phyloP scores from a whole-genome alignment of 768 basidiomycete genomes.

The Psilocybe tampanensis region DNA sequence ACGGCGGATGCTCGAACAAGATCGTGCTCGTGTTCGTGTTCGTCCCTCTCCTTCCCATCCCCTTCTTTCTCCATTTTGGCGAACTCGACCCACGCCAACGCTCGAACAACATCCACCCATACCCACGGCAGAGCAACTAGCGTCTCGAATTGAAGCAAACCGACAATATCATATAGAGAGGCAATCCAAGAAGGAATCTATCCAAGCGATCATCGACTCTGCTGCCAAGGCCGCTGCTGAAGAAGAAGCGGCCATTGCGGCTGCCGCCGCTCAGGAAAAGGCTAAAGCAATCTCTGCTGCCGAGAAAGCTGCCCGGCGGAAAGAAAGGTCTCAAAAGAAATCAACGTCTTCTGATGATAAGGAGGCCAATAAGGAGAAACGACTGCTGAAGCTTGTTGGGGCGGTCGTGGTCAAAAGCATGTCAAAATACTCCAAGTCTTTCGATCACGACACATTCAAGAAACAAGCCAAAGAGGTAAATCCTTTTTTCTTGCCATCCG shows the following conservation, averaged over 20 bases:
- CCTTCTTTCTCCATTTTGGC: too few species aligned
- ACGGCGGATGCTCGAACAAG: background rate
- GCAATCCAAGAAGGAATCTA: conserved; percentile 24
- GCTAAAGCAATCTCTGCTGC: conserved; percentile 32
- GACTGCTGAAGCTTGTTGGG: conserved; percentile 79
- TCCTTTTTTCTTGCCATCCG: background rate
- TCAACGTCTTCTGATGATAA: conserved; percentile 54
- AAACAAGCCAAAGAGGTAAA: conserved; percentile 90
- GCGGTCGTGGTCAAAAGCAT: conserved; percentile 90
- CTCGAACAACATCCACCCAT: background rate
- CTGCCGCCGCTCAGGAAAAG: conserved; percentile 30
- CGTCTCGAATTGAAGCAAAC: background rate
- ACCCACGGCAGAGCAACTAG: background rate
- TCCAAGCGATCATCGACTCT: conserved; percentile 39
- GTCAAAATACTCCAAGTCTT: conserved; percentile 81
- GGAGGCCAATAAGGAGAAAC: conserved; percentile 79
- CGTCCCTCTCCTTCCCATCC: background rate
- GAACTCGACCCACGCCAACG: background rate
- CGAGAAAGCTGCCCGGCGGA: conserved; percentile 34
- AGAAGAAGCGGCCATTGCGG: conserved; percentile 28
- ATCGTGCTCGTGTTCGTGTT: background rate
- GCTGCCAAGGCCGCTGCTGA: conserved; percentile 34
- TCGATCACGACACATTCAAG: conserved; percentile 88
- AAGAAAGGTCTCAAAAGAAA: conserved; percentile 43
- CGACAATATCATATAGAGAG: background rate